phyloP scores from a whole-genome alignment of 768 basidiomycete genomes.

The Leccinum longicurvipes region DNA sequence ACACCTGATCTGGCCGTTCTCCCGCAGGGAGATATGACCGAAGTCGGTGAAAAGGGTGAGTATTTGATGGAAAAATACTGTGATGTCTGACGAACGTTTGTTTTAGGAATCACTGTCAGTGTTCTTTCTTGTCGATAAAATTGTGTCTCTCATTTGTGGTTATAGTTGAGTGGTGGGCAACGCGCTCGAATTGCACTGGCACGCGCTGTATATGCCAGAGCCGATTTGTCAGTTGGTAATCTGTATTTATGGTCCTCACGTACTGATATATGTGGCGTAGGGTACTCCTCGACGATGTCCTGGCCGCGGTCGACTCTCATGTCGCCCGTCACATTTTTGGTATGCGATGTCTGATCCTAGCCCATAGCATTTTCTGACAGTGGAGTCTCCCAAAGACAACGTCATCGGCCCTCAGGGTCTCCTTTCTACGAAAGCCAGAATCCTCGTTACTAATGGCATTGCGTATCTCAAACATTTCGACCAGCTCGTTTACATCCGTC shows the following conservation, averaged over 20 bases:
- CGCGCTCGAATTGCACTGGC: constrained; percentile 82
- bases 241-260: not conserved
- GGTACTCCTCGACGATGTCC: constrained; percentile 83
- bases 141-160: constrained; percentile 13
- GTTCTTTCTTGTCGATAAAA: not conserved
- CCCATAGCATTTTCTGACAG: not conserved
- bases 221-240: constrained; percentile 63
- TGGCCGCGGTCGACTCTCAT: constrained; percentile 84
- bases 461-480: constrained; percentile 81
- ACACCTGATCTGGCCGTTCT: constrained; percentile 76
- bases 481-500: constrained; percentile 68
- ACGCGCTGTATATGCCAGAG: constrained; percentile 85
- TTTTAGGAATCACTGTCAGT: constrained; percentile 55
- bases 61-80: not conserved
- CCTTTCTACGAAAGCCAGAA: constrained; percentile 76
- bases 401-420: constrained; percentile 85
- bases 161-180: constrained; percentile 77
- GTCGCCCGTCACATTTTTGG: constrained; percentile 86
- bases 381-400: constrained; percentile 47
- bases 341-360: constrained; percentile 20
- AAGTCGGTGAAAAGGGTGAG: constrained; percentile 81
- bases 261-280: constrained; percentile 31
- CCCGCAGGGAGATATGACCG: constrained; percentile 77
- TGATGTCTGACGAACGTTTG: not conserved
- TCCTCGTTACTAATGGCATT: constrained; percentile 85